phyloP scores from a whole-genome alignment of 352 stramenopile genomes.

The Aphanomyces stellatus region DNA sequence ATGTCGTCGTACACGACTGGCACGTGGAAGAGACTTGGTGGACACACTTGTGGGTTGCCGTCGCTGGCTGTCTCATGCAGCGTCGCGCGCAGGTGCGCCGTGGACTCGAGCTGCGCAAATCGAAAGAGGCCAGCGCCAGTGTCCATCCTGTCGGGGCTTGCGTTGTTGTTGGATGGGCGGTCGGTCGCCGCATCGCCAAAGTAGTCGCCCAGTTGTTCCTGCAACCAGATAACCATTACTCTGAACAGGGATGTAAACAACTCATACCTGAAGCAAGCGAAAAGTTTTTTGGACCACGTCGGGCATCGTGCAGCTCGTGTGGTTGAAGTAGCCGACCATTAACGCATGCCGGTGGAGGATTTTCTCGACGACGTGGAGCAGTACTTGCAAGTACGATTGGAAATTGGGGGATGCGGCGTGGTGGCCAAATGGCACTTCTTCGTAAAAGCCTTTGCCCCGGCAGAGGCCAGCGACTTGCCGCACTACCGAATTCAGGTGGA shows the following conservation, averaged over 20 bases:
- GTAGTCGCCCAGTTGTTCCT: too few species aligned
- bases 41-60: constrained; percentile 35
- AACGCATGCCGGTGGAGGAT: constrained; percentile 63
- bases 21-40: constrained; percentile 66
- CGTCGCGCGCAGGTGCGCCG: not conserved
- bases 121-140: not conserved
- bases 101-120: not conserved
- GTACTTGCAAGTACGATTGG: constrained; percentile 50
- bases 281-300: constrained; percentile 61
- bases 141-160: not conserved
- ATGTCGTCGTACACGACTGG: constrained; percentile 66
- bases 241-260: too few species aligned
- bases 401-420: constrained; percentile 61
- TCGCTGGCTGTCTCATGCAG: not conserved
- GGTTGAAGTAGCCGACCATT: constrained; percentile 54
- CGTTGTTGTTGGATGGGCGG: too few species aligned
- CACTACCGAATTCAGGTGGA: constrained; percentile 53
- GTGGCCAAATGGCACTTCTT: constrained; percentile 53
- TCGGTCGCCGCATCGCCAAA: too few species aligned
- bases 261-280: constrained; percentile 45
- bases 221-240: too few species aligned
- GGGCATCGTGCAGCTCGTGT: constrained; percentile 56
- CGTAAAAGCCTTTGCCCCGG: constrained; percentile 54
- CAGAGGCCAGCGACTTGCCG: constrained; percentile 60
- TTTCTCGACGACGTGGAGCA: constrained; percentile 55